A percentile compares a stretch with the other conserved stretches of the same genome.
Evolutionary conservation across 805 yeast species (phyloP).

Genomic region (Candida bentonensis): DNA sequence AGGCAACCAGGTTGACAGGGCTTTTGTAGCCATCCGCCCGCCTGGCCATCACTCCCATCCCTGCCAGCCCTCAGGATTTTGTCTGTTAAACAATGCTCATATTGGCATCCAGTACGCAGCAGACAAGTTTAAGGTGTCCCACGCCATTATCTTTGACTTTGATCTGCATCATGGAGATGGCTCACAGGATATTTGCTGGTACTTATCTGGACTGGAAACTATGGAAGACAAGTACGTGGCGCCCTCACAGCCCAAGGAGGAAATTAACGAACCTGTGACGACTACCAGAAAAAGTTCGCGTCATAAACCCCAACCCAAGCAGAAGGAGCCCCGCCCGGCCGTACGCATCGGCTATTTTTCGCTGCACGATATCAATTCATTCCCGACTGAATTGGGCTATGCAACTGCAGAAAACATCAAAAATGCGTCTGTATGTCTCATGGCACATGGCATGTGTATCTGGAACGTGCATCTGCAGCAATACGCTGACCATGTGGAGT

Average conservation of each 20-base stretch:
- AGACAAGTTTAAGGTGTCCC: slow-evolving; percentile 48
- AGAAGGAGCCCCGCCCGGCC: slow-evolving; percentile 6
- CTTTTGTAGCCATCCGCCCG: slow-evolving; percentile 60
- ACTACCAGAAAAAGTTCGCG: neutral
- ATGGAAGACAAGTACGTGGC: slow-evolving; percentile 28
- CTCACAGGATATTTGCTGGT: slow-evolving; percentile 76
- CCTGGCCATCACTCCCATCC: slow-evolving; percentile 86
- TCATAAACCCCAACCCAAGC: neutral
- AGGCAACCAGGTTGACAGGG: slow-evolving; percentile 21
- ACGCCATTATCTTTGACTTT: slow-evolving; percentile 69
- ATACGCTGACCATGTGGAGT: slow-evolving; percentile 50
- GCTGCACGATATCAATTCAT: slow-evolving; percentile 72
- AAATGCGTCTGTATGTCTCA: slow-evolving; percentile 66
- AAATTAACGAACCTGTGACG: neutral
- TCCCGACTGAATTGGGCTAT: slow-evolving; percentile 68
- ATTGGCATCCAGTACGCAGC: slow-evolving; percentile 68
- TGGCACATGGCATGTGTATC: slow-evolving; percentile 61
- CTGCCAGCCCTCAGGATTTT: slow-evolving; percentile 73
- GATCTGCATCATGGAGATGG: slow-evolving; percentile 89
- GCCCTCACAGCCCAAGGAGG: slow-evolving; percentile 2
- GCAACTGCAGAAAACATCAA: slow-evolving; percentile 58
- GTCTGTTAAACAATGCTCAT: slow-evolving; percentile 69
- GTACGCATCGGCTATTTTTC: slow-evolving; percentile 59
- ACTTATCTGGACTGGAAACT: slow-evolving; percentile 48
- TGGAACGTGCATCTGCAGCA: slow-evolving; percentile 76